A percentile compares a stretch with the other conserved stretches of the same genome.
Evolutionary conservation across 495 filamentous ascomycete species (phyloP).

Genomic region (Aspergillus saccharolyticus): DNA sequence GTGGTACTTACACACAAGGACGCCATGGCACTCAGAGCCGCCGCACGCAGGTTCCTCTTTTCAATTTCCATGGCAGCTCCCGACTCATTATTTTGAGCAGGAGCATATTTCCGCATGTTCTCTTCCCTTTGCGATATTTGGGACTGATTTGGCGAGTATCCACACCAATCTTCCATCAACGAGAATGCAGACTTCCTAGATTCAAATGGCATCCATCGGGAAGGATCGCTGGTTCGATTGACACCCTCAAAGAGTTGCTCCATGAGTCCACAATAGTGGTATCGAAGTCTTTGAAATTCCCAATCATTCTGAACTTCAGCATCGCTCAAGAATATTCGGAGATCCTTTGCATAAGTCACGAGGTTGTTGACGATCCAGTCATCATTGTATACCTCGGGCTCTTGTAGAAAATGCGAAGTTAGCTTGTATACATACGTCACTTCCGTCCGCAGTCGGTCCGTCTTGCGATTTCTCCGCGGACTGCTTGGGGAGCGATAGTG

Average conservation of each 20-base stretch:
- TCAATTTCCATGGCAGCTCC: constrained; percentile 93
- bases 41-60: constrained; percentile 83
- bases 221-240: constrained; percentile 78
- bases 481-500: constrained; percentile 76
- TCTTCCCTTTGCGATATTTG: constrained; percentile 82
- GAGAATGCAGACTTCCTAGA: constrained; percentile 89
- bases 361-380: constrained; percentile 92
- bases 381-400: constrained; percentile 73
- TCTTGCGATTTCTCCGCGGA: constrained; percentile 68
- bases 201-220: constrained; percentile 93
- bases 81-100: constrained; percentile 58
- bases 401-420: constrained; percentile 83
- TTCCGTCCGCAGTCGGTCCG: constrained; percentile 83
- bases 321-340: constrained; percentile 91
- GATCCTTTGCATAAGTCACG: constrained; percentile 81
- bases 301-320: constrained; percentile 92
- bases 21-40: constrained; percentile 93
- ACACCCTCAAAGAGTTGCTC: constrained; percentile 90
- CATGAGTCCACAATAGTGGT: constrained; percentile 89
- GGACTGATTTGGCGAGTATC: constrained; percentile 85
- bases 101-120: constrained; percentile 74
- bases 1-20: constrained; percentile 68
- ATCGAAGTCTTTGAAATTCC: constrained; percentile 87
- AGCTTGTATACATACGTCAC: constrained; percentile 94
- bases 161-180: constrained; percentile 98